A percentile compares a stretch with the other conserved stretches of the same genome.
Evolutionary conservation across 805 yeast genomes (phyloP).

Genomic region (Pachysolen tannophilus): DNA sequence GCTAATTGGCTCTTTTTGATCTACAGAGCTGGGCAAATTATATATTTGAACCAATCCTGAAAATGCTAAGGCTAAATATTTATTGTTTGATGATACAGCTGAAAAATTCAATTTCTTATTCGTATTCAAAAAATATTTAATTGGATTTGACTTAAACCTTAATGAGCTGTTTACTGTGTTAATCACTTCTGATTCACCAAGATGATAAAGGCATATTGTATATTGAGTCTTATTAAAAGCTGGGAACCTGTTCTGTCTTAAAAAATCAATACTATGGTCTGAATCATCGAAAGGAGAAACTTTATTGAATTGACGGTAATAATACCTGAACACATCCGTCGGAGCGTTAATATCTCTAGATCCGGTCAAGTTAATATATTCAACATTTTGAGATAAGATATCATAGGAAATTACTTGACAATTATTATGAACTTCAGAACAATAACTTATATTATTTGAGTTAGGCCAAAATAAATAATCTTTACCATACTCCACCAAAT

Average conservation of each 20-base stretch:
- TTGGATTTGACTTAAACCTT: conserved; percentile 5
- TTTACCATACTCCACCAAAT: conserved; percentile 7
- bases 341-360: neutral
- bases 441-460: conserved; percentile 6
- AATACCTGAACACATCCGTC: neutral
- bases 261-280: neutral
- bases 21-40: neutral
- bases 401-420: conserved; percentile 5
- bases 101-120: conserved; percentile 5
- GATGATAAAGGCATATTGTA: conserved; percentile 6
- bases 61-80: conserved; percentile 7
- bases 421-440: conserved; percentile 4
- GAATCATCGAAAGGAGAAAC: conserved; percentile 5
- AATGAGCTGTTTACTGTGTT: neutral
- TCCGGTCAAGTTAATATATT: neutral
- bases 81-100: conserved; percentile 4
- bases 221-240: conserved; percentile 2
- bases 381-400: conserved; percentile 1
- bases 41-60: conserved; percentile 8
- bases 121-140: conserved; percentile 2
- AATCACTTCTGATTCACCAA: too few species aligned
- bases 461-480: conserved; percentile 9
- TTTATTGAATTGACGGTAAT: conserved; percentile 2
- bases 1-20: neutral
- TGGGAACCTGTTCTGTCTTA: conserved; percentile 2